Conservation (phyloP, 139 green algal genomes). For the Pseudopediastrum boryanum region DNA sequence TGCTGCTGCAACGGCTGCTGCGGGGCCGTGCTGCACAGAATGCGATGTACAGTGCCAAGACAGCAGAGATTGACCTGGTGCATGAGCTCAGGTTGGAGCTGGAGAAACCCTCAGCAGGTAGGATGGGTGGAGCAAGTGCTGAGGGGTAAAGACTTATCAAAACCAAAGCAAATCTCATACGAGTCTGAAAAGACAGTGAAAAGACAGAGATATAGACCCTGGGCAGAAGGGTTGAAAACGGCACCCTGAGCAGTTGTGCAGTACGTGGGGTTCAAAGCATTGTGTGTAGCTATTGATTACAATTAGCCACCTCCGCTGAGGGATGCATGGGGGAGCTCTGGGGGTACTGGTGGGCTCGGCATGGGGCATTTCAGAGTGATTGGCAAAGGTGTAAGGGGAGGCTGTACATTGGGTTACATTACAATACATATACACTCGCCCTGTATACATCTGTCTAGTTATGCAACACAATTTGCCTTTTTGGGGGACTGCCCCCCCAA, state of each 20-base stretch:
- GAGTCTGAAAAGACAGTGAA: not conserved
- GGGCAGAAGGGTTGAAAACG: not conserved
- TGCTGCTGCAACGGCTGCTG: slow-evolving; percentile 82
- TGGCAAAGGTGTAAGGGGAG: no score
- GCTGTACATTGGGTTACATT: no score
- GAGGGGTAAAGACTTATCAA: not conserved
- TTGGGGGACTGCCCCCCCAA: no score
- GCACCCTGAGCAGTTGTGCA: not conserved
- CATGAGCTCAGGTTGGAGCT: slow-evolving; percentile 51
- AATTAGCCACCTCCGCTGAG: no score
- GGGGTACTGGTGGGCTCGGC: no score
- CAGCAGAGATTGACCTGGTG: slow-evolving; percentile 64
- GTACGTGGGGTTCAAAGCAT: no score
- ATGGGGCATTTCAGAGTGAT: no score
- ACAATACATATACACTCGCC: no score
- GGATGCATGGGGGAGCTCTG: no score
- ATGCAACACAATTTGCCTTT: no score
- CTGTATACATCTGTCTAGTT: no score
- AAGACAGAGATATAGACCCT: not conserved
- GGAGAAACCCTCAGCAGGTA: not conserved
- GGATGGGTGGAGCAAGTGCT: not conserved
- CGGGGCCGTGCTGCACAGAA: slow-evolving; percentile 81
- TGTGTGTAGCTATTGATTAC: no score
- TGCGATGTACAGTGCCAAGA: slow-evolving; percentile 70
- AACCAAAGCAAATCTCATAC: not conserved